Base-by-base conservation (phyloP, 1,284 basidiomycete species). In the Butyriboletus regius region DNA sequence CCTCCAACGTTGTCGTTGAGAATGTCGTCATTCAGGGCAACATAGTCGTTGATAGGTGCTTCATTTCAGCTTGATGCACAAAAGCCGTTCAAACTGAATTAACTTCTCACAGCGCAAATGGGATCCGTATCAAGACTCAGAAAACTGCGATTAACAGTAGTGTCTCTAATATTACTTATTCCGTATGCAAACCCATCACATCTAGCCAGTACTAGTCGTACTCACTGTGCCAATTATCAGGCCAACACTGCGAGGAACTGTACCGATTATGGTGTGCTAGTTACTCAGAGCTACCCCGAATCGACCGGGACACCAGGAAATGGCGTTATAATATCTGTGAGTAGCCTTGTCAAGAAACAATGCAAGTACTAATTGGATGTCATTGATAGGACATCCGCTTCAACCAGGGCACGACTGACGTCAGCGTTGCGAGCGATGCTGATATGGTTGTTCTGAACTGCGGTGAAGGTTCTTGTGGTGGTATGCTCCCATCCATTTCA, bases 81-180 rank as follows among this genome's bases (percentile, higher is more conserved):
- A 29, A 15, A 29, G 5, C 0, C n/a, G 13, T 26, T 26, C 33
- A 35, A 13, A 33, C 37, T 49, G 32, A 61, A 43, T 39, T n/a
- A 45, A 46, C n/a, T 22, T 17, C 13, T 8, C 8, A 13, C 45
- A 76, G 75, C 39, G 57, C 63, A 49, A 72, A 72, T 57, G 73
- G 68, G 5, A 64, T 77, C 44, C 73, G 76, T 28, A 78, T 78
- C 60, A 78, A 78, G 58, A 76, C 71, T 17, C 49, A 71, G 5
- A 55, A 66, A 33, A 35, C 46, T 46, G 70, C 76, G 13, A 69
- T 65, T 10, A 70, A 67, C 24, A 72, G 72, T 35, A 64, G 53
- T 1, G 75, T 78, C 7, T 48, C 64, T 2, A 69, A 71, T 51
- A 60, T 79, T 43, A 72, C 69, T 10, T 79, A 72, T 58, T 64